Evolutionary conservation across 441 rosid genomes (phyloP), one percentile per base, ranked within the genome.

Genomic region (Daphne laureola): DNA sequence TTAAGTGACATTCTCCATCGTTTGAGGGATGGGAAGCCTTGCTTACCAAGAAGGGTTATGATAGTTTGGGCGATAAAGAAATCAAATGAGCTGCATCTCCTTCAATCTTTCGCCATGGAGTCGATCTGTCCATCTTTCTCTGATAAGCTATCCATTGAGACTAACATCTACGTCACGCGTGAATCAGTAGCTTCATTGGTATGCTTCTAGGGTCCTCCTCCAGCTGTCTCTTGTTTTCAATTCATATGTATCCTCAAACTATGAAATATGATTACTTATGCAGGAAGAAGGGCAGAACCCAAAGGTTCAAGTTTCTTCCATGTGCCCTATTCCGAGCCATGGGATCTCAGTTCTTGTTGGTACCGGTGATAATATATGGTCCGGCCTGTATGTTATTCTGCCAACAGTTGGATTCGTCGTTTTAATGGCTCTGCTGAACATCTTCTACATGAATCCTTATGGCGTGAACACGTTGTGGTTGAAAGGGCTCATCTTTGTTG

Each of bases 51-150:
- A 49, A 80, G 78, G 16, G 57, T 87, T 61, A 27, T 84, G 62
- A 56, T 90, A 57, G 65, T 81, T 8, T 90, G 97, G 97, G 94
- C 97, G 8, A 63, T 89, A 26, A 89, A 79, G 64, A 83, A 62
- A 43, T 86, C 90, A 14, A 66, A 80, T 21, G 97, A 90, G 75
- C 84, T 90, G 62, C 70, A 83, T 57, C 84, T 90, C 36, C 86
- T 90, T 27, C 77, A 86, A 16, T 62, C 78, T 9, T 53, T 83
- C 4, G 74, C 80, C 62, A 61, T 79, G 66, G 84, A 76, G 49
- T 73, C 86, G 17, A 76, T 76, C 41, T 76, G 79, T 55, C 87
- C 95, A 43, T 49, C 41, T 54, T 69, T 73, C 66, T 55, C 75
- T n/a, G 50, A 65, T 49, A 87, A 70, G 62, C 59, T 90, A 47